Percentiles rank a stretch among this genome's conserved stretches.
Conservation (phyloP, 371 early-diverging fungal species). For the Apophysomyces sp. region DNA sequence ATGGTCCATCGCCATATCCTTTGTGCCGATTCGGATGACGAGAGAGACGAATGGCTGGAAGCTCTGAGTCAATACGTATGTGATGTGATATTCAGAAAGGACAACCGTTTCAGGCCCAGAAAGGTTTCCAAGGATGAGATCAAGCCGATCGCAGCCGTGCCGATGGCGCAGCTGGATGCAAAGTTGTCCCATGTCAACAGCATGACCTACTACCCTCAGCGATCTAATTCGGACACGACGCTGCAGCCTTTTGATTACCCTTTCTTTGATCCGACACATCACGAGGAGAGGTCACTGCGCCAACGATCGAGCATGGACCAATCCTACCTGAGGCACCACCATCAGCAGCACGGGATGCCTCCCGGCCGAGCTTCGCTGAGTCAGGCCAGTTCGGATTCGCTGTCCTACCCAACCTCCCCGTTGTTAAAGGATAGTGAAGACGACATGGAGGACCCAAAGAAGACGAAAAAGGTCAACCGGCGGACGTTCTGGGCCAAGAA, state of each 20-base stretch:
- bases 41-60: conserved; percentile 86
- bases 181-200: background rate
- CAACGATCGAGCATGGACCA: conserved; percentile 10
- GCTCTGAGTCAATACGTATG: conserved; percentile 52
- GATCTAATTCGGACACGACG: conserved; percentile 26
- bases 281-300: background rate
- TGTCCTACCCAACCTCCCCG: background rate
- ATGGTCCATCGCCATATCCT: conserved; percentile 72
- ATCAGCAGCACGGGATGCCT: background rate
- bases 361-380: background rate
- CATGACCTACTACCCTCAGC: conserved; percentile 15
- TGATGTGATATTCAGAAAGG: conserved; percentile 17
- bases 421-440: conserved; percentile 2
- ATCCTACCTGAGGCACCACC: background rate
- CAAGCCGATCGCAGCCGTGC: conserved; percentile 16
- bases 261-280: background rate
- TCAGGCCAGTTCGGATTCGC: background rate
- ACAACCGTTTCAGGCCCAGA: background rate
- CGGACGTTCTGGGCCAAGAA: conserved; percentile 30
- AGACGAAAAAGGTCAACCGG: conserved; percentile 20
- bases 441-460: conserved; percentile 11
- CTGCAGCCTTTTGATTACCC: background rate
- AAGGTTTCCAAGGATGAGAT: conserved; percentile 21
- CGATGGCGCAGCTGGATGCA: conserved; percentile 7
- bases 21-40: conserved; percentile 83